phyloP scores from a whole-genome alignment of 352 stramenopile species.

The Phytophthora constricta region DNA sequence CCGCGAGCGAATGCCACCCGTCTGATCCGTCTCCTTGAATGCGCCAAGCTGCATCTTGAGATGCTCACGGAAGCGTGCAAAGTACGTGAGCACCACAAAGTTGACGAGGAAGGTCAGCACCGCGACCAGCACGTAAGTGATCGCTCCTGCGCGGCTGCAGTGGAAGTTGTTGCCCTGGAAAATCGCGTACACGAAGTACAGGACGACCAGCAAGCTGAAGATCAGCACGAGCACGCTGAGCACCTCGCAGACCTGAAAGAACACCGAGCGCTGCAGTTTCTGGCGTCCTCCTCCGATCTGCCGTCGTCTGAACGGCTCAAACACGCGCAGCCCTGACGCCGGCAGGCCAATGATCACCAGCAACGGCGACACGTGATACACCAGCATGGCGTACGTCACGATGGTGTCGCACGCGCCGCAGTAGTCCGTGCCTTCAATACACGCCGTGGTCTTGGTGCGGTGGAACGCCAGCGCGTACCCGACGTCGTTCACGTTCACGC shows the following conservation, averaged over 20 bases:
- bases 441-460: slow-evolving; percentile 32
- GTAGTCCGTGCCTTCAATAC: slow-evolving; percentile 32
- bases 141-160: slow-evolving; percentile 45
- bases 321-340: slow-evolving; percentile 59
- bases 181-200: slow-evolving; percentile 73
- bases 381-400: slow-evolving; percentile 66
- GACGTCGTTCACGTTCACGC: slow-evolving; percentile 56
- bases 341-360: slow-evolving; percentile 71
- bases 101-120: slow-evolving; percentile 58
- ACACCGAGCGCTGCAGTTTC: slow-evolving; percentile 77
- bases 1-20: slow-evolving; percentile 69
- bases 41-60: slow-evolving; percentile 87
- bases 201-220: slow-evolving; percentile 56
- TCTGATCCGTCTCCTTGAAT: slow-evolving; percentile 85
- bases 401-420: slow-evolving; percentile 68
- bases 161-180: slow-evolving; percentile 72
- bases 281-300: slow-evolving; percentile 35
- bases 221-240: slow-evolving; percentile 59
- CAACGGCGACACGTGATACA: slow-evolving; percentile 71
- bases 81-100: slow-evolving; percentile 77
- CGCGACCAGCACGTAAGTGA: slow-evolving; percentile 56
- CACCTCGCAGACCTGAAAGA: slow-evolving; percentile 80
- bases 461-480: slow-evolving; percentile 52
- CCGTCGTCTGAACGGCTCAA: slow-evolving; percentile 75
- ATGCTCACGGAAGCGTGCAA: slow-evolving; percentile 86